Evolutionary conservation across 148 eudicot species (phyloP).

Genomic region (Mesembryanthemum crystallinum): DNA sequence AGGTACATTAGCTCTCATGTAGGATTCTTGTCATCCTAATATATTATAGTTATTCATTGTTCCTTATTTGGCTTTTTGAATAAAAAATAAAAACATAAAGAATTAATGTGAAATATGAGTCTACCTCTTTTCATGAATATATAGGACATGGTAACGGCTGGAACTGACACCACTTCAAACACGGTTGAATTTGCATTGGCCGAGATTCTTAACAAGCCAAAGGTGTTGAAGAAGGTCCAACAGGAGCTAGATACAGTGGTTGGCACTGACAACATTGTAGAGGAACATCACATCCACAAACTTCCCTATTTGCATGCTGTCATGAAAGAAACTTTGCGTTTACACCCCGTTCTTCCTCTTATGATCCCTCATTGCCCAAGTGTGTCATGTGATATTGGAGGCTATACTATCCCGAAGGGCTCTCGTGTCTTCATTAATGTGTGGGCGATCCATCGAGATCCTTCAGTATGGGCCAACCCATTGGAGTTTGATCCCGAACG

Average conservation of each 20-base stretch:
- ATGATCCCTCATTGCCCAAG: slow-evolving; percentile 55
- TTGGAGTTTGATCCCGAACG: slow-evolving; percentile 36
- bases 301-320: slow-evolving; percentile 49
- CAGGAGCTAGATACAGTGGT: slow-evolving; percentile 49
- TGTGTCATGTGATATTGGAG: slow-evolving; percentile 36
- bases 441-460: slow-evolving; percentile 37
- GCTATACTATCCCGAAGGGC: slow-evolving; percentile 52
- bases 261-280: slow-evolving; percentile 43
- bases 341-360: slow-evolving; percentile 51
- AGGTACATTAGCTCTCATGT: too few relatives aligned
- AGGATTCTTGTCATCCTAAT: too few relatives aligned
- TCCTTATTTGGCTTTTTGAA: too few relatives aligned
- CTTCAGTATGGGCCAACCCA: slow-evolving; percentile 33
- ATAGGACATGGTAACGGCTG: slow-evolving; percentile 76
- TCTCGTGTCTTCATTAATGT: slow-evolving; percentile 47
- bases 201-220: slow-evolving; percentile 54
- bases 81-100: too few relatives aligned
- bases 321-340: slow-evolving; percentile 47
- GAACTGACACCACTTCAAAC: slow-evolving; percentile 60
- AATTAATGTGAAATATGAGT: too few relatives aligned
- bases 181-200: slow-evolving; percentile 56
- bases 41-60: too few relatives aligned
- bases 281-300: slow-evolving; percentile 57
- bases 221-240: slow-evolving; percentile 43
- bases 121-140: not conserved